Percentiles rank a stretch among this genome's conserved stretches.
These are phyloP conservation scores for Hymenotorrendiella dingleyae DNA, from an alignment of 2,329 filamentous ascomycete genomes.

Conservation along the genomic window DNA sequence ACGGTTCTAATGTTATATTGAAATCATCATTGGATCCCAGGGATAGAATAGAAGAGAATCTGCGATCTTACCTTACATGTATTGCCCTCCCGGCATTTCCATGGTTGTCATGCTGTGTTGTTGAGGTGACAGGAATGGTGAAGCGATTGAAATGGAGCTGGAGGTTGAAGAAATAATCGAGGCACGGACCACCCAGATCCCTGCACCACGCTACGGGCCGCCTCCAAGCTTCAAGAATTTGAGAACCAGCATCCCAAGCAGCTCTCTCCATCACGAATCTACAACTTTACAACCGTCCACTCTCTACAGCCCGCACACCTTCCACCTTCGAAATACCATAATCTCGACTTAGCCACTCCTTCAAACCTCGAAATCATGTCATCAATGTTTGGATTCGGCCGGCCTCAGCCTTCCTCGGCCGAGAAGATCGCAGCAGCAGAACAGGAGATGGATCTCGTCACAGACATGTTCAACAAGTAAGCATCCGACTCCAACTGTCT, in stretches of 20 bases:
- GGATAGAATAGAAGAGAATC: not conserved
- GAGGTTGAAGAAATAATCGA: not conserved
- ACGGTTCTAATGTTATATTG: conserved; percentile 49
- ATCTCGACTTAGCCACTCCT: too few relatives aligned
- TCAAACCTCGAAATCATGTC: conserved; percentile 50
- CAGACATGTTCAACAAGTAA: conserved; percentile 97
- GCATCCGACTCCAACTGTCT: conserved; percentile 13
- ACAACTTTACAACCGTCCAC: not conserved
- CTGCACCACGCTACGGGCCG: conserved; percentile 16
- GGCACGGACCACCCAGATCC: not conserved
- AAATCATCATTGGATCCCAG: conserved; percentile 42
- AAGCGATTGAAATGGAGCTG: not conserved
- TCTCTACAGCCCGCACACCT: too few relatives aligned
- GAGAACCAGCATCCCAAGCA: conserved; percentile 7
- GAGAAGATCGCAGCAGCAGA: conserved; percentile 97
- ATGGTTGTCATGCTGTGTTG: too few relatives aligned
- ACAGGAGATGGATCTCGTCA: conserved; percentile 94
- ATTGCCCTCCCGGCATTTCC: too few relatives aligned
- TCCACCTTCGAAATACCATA: too few relatives aligned
- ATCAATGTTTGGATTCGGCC: conserved; percentile 62
- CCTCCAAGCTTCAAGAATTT: conserved; percentile 20
- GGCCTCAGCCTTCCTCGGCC: conserved; percentile 83
- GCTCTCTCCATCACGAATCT: not conserved
- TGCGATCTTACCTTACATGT: too few relatives aligned
- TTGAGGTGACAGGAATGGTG: not conserved